A percentile compares a stretch with the other conserved stretches of the same genome.
Conservation (phyloP, 306 rosid genomes). For the Pterocarpus santalinus region DNA sequence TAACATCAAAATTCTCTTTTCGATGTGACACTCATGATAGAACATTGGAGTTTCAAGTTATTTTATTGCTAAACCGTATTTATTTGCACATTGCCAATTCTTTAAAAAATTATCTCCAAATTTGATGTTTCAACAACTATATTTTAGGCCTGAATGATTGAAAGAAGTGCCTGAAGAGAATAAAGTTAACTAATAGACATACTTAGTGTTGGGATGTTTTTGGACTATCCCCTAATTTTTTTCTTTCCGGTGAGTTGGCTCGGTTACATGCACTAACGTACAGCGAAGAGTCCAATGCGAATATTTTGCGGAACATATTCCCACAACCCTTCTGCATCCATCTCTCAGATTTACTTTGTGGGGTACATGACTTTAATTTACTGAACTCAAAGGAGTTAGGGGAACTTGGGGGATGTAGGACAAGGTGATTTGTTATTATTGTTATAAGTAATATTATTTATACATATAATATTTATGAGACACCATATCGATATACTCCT, state of each 20-base stretch:
- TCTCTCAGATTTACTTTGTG: neutral
- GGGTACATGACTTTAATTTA: neutral
- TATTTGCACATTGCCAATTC: neutral
- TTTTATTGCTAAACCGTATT: neutral
- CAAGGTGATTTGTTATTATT: neutral
- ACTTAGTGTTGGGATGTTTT: constrained; percentile 39
- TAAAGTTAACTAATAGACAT: constrained; percentile 6
- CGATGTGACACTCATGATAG: neutral
- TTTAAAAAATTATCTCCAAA: neutral
- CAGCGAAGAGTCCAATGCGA: neutral
- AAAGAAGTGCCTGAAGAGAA: constrained; percentile 8
- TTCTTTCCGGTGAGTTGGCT: constrained; percentile 40
- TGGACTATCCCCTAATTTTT: constrained; percentile 42
- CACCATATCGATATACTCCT: too few species aligned
- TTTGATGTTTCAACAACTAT: neutral
- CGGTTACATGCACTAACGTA: constrained; percentile 35
- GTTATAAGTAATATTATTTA: too few species aligned
- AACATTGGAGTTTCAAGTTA: neutral
- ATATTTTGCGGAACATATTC: neutral
- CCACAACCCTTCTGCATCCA: neutral
- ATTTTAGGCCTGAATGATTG: constrained; percentile 37
- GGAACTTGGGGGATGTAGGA: neutral
- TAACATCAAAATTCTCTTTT: constrained; percentile 19
- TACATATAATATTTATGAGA: too few species aligned
- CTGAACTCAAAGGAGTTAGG: neutral